Evolutionary conservation across 2,329 filamentous ascomycete species (phyloP), one percentile per base, ranked within the genome.

Genomic region (Alternaria tenuissima): DNA sequence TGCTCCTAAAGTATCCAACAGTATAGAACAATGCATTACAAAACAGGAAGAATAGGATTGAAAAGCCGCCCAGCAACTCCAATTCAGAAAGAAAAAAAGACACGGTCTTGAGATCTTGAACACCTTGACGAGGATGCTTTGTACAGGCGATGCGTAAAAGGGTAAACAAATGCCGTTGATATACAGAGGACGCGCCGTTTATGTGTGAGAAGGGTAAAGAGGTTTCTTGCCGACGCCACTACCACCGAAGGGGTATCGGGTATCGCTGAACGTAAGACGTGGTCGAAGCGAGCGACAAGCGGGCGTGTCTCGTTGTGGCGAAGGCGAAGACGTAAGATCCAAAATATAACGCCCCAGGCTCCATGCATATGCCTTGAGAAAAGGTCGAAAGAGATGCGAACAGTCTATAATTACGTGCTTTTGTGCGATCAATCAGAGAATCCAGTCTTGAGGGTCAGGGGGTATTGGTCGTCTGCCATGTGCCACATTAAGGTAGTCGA

Each of bases 321-420:
- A 43, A 20, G 34, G 46, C 59, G 58, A 61, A 55, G 32, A 63
- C 52, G 62, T 58, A 60, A 53, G 44, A 32, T n/a, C 16, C 34
- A 7, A n/a, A 38, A n/a, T n/a, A n/a, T n/a, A n/a, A 66, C 56
- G 59, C 68, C 66, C 65, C 52, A 36, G 62, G 61, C 68, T 63
- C 66, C 55, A 63, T 71, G 70, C 65, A 72, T 66, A 70, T 70
- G 65, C 64, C 68, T 67, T 52, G 41, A 42, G 51, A 52, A 32
- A 49, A 62, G 51, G 59, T 55, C 46, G 44, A 65, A 55, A 55
- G 52, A 65, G 38, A 18, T 38, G 16, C 36, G 58, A 61, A 57
- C 68, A 42, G 62, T 75, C 71, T 72, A 76, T 68, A 57, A 73
- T 73, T 72, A 74, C 47, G 69, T 59, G 56, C 57, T 72, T 70